Conservation (phyloP, 768 basidiomycete species). For the Trametes maxima region DNA sequence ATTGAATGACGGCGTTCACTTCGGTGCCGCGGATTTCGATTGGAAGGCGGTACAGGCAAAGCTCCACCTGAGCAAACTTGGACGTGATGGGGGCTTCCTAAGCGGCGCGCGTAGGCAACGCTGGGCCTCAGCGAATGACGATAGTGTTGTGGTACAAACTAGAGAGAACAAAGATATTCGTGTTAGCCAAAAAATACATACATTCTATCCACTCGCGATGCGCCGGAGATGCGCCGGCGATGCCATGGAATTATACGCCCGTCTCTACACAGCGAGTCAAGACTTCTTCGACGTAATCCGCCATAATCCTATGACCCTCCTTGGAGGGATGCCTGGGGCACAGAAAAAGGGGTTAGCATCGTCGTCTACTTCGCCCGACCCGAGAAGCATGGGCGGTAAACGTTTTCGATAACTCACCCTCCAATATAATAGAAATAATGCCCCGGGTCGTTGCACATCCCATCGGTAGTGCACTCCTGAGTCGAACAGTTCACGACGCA, state of each 20-base stretch:
- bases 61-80: too few relatives aligned
- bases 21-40: too few relatives aligned
- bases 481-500: slow-evolving; percentile 22
- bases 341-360: background rate
- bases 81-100: too few relatives aligned
- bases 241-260: background rate
- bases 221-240: too few relatives aligned
- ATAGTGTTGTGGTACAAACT: too few relatives aligned
- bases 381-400: background rate
- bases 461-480: slow-evolving; percentile 24
- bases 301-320: slow-evolving; percentile 54
- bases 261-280: slow-evolving; percentile 34
- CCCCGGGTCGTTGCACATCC: slow-evolving; percentile 36
- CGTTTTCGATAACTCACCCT: slow-evolving; percentile 37
- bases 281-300: slow-evolving; percentile 49
- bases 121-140: too few relatives aligned
- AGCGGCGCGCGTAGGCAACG: too few relatives aligned
- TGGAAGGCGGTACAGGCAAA: too few relatives aligned
- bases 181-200: too few relatives aligned
- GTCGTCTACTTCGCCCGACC: background rate
- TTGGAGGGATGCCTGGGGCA: slow-evolving; percentile 49
- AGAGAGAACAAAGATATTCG: background rate
- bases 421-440: slow-evolving; percentile 57
- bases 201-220: too few relatives aligned
- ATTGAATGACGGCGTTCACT: too few relatives aligned